Evolutionary conservation across 2,329 filamentous ascomycete genomes (phyloP).

Genomic region (Apiospora rasikravindrae): DNA sequence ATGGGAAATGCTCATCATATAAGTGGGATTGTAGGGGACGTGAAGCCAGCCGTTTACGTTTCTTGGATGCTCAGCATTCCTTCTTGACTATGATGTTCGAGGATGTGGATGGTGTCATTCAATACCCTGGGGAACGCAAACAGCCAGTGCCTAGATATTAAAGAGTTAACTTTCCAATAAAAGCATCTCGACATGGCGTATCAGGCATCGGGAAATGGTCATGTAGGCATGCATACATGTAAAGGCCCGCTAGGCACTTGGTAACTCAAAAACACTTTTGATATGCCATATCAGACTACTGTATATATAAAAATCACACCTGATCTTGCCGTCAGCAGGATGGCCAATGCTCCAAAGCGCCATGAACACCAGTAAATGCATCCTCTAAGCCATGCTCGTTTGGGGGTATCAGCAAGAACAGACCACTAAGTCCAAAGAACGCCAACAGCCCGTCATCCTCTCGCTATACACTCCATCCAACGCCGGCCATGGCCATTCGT

Average conservation of each 20-base stretch:
- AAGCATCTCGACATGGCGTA: background rate
- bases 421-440: slow-evolving; percentile 35
- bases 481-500: background rate
- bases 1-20: too few relatives aligned
- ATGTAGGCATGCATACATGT: background rate
- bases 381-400: slow-evolving; percentile 11
- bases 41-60: too few relatives aligned
- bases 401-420: slow-evolving; percentile 23
- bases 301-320: slow-evolving; percentile 10
- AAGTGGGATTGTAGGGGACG: too few relatives aligned
- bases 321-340: background rate
- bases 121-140: too few relatives aligned
- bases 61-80: too few relatives aligned
- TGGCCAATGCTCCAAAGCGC: background rate
- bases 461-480: background rate
- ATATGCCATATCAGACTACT: background rate
- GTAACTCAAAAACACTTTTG: background rate
- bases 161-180: background rate
- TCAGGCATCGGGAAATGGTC: background rate
- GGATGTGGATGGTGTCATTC: too few relatives aligned
- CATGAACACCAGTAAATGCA: background rate
- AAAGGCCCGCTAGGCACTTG: background rate
- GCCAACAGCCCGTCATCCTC: background rate
- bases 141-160: too few relatives aligned
- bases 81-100: too few relatives aligned